Evolutionary conservation across 1,139 yeast genomes (phyloP), one percentile per base, ranked within the genome.

Genomic region (Magnusiomyces clavatus): DNA sequence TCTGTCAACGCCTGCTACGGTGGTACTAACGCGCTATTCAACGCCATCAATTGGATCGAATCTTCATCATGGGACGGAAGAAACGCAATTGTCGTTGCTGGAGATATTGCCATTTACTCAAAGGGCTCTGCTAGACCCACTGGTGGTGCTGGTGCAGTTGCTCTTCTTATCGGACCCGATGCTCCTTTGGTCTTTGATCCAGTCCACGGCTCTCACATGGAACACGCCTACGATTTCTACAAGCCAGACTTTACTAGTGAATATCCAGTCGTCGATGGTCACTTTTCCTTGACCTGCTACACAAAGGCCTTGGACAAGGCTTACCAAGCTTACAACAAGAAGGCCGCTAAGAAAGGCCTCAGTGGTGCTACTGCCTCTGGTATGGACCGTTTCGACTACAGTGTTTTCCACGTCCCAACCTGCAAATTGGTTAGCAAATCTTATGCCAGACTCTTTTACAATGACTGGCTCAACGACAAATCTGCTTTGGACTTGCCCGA

Each of bases 101-200:
- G 97, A 70, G 99, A 94, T 71, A 92, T 94, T 69, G 98, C 98
- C 67, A 85, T 94, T 63, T 94, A 94, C 73, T 89, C 92, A 63
- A 81, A 90, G 74, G 98, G 98, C 69, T 85, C 95, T 49, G 99
- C 99, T 53, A 84, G 99, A 77, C 98, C 99, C 64, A 92, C 98
- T 55, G 99, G 99, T 69, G 99, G 99, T 73, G 97, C 95, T 55
- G 99, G 99, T 66, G 80, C 95, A 52, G 95, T 92, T 56, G 99
- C 99, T 49, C 65, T 94, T 68, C 81, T 86, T 69, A 86, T 94
- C 65, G 99, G 99, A 51, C 96, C 97, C 52, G 96, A 94, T 67
- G 97, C 98, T 45, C 98, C 98, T 60, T 78, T 94, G 63, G 97
- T 87, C 47, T 82, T 94, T 64, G 97, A 92, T 64, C 72, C 84